These are phyloP conservation scores for Hypericum androsaemum DNA, from an alignment of 345 rosid species.

Conservation along the genomic window DNA sequence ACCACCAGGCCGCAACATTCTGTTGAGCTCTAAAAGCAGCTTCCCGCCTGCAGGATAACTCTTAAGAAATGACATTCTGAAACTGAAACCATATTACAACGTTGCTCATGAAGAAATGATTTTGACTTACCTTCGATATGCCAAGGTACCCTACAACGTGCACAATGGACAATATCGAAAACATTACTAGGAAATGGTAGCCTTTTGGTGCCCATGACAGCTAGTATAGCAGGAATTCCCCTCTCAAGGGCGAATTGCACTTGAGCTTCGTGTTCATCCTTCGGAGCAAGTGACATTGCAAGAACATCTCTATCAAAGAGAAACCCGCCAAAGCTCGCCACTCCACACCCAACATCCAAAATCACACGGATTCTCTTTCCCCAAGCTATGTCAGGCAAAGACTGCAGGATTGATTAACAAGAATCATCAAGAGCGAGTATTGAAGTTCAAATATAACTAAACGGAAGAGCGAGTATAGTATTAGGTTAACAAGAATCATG, in stretches of 20 bases:
- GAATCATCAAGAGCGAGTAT: too few species aligned
- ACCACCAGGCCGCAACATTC: constrained; percentile 10
- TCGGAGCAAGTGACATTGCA: constrained; percentile 3
- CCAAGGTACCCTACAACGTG: constrained; percentile 7
- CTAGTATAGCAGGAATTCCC: constrained; percentile 2
- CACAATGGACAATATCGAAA: constrained; percentile 2
- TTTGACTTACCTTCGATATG: neutral
- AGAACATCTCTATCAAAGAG: neutral
- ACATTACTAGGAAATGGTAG: constrained; percentile 1
- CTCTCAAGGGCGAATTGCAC: constrained; percentile 4
- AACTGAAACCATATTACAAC: neutral
- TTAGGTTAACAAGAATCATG: too few species aligned
- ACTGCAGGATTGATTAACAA: neutral
- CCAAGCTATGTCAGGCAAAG: constrained; percentile 2
- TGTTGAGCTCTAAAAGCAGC: constrained; percentile 7
- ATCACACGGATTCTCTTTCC: constrained; percentile 4
- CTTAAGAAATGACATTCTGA: neutral
- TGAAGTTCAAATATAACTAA: too few species aligned
- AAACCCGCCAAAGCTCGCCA: constrained; percentile 4
- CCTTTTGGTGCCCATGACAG: constrained; percentile 6
- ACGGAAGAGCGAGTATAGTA: too few species aligned
- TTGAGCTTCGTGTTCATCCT: constrained; percentile 2
- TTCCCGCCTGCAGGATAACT: constrained; percentile 10
- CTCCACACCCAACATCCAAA: constrained; percentile 4
- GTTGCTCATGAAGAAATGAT: neutral